phyloP scores from a whole-genome alignment of 371 early-diverging fungal genomes.

The Syncephalastrum racemosum region DNA sequence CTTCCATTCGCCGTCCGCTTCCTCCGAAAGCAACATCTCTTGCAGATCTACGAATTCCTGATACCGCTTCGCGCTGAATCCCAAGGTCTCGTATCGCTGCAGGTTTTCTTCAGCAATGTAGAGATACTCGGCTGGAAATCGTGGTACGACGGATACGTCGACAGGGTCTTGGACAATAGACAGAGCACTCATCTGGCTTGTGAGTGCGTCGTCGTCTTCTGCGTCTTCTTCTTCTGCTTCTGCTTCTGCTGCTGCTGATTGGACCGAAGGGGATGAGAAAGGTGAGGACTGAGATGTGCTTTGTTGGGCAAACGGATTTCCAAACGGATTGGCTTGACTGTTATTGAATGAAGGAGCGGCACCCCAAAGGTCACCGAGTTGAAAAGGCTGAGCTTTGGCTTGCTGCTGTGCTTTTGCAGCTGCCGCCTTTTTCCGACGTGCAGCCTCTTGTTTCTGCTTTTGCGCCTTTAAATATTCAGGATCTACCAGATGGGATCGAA shows the following conservation, averaged over 20 bases:
- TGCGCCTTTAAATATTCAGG: conserved; percentile 61
- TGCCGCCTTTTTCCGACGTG: conserved; percentile 31
- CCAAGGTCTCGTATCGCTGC: conserved; percentile 21
- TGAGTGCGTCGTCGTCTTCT: conserved; percentile 5
- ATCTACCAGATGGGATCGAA: conserved; percentile 71
- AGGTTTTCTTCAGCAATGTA: conserved; percentile 61
- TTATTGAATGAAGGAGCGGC: conserved; percentile 6
- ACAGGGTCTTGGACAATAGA: conserved; percentile 15
- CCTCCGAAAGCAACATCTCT: conserved; percentile 32
- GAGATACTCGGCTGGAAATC: conserved; percentile 65
- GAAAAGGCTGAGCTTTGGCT: conserved; percentile 15
- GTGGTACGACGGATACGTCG: conserved; percentile 16
- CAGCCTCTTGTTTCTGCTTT: conserved; percentile 42
- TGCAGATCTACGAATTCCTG: conserved; percentile 52
- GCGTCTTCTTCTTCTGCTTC: conserved; percentile 3
- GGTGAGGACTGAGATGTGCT: conserved; percentile 4
- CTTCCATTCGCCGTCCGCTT: conserved; percentile 60
- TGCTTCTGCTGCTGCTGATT: conserved; percentile 7
- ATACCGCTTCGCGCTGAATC: conserved; percentile 48
- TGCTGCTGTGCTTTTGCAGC: conserved; percentile 18
- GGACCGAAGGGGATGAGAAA: conserved; percentile 20
- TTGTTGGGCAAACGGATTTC: conserved; percentile 9
- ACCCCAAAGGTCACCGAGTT: conserved; percentile 51
- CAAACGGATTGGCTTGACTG: conserved; percentile 5
- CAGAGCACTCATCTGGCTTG: not conserved